These are phyloP conservation scores for Cyclocybe cylindracea DNA, from an alignment of 768 basidiomycete species.

Conservation along the genomic window DNA sequence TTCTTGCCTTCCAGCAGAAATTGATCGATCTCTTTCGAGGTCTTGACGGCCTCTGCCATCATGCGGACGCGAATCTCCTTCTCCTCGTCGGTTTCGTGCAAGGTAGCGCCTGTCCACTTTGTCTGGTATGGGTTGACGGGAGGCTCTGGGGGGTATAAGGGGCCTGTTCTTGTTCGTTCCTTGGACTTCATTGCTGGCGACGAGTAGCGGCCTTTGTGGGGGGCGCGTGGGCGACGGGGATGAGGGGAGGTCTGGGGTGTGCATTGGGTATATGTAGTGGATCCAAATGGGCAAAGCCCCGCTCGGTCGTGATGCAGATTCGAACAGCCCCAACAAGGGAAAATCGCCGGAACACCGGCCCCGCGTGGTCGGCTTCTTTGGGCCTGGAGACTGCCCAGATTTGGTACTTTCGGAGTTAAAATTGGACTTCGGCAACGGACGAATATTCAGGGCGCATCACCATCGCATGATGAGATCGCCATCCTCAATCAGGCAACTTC, in stretches of 20 bases:
- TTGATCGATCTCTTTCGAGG: constrained; percentile 52
- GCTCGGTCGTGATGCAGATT: constrained; percentile 11
- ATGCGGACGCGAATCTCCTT: constrained; percentile 31
- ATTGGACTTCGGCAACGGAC: too few species aligned
- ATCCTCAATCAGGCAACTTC: too few species aligned
- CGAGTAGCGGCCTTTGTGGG: not conserved
- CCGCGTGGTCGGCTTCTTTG: constrained; percentile 6
- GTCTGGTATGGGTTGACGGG: constrained; percentile 29
- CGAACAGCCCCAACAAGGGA: constrained; percentile 1
- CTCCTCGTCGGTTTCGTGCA: constrained; percentile 34
- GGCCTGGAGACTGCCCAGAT: not conserved
- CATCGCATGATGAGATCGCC: too few species aligned
- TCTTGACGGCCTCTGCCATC: constrained; percentile 41
- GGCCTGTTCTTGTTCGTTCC: constrained; percentile 4
- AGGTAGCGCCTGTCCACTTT: constrained; percentile 23
- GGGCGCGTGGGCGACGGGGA: not conserved
- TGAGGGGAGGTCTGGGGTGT: not conserved
- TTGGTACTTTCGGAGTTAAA: too few species aligned
- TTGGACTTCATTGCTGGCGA: constrained; percentile 18
- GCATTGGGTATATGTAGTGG: constrained; percentile 2
- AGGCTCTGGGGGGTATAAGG: not conserved
- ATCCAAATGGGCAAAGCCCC: constrained; percentile 8
- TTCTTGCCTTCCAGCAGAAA: constrained; percentile 45
- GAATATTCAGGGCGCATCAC: too few species aligned
- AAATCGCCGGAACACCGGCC: constrained; percentile 2